Base-by-base conservation (phyloP, 495 filamentous ascomycete genomes). In the Trichocladium uniseriatum region DNA sequence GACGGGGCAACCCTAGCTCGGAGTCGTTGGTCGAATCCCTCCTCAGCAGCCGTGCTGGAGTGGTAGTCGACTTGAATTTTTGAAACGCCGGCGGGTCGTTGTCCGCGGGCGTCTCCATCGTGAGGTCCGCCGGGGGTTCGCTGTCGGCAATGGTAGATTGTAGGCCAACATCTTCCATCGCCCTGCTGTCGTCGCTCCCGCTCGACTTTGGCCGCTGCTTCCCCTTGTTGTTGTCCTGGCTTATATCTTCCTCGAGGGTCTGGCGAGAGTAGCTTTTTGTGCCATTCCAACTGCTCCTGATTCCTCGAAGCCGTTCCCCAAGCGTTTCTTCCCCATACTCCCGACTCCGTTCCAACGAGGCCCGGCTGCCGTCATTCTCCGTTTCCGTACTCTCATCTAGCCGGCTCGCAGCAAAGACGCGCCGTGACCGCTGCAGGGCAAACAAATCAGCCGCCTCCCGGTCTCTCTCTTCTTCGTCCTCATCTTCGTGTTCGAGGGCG, bases 371-470 rank as follows among this genome's bases (percentile, higher is more conserved):
- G 44, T 84, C 80, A 24, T 86, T 80, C 27, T 90, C 87, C 7
- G 80, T 75, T 64, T 91, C 89, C 8, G 81, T 83, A 46, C 86
- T 92, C 37, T 92, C 86, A 16, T 83, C 85, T 29, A 95, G 56
- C 51, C 80, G 73, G 61, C 84, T 85, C 15, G 80, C 76, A 20
- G 87, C 89, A 62, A 96, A 90, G 43, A 94, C 84, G 44, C 89
- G 79, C 53, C 92, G 78, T 59, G 90, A 96, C 44, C 81, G 73
- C 65, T 96, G 88, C 42, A 98, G 69, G 11, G 92, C 92, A 66
- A 88, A 95, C 57, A 88, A 83, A 65, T 98, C 92, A 13, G 90
- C 88, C 14, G 90, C 84, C 58, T 98, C 92, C 44, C 91, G 79
- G 48, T 94, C 87, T 52, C 86, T 84, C 61, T 98, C 90, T 45